Evolutionary conservation across 192 early-diverging fungal species (phyloP).

Genomic region (Coemansia sp.): DNA sequence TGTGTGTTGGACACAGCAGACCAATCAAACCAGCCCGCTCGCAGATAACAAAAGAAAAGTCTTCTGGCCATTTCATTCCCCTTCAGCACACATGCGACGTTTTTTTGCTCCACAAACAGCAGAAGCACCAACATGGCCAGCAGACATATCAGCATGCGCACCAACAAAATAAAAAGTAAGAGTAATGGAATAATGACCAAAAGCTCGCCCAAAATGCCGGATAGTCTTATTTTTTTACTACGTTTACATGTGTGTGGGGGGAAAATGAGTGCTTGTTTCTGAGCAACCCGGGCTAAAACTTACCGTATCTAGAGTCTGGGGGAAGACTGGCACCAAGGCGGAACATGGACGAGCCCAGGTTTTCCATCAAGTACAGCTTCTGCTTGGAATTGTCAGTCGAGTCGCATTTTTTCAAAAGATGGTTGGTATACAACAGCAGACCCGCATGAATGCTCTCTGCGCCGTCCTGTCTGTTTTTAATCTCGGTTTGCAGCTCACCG

Average conservation of each 20-base stretch:
- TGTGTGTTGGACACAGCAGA: too few relatives aligned
- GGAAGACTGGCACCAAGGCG: constrained; percentile 59
- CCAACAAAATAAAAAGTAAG: background rate
- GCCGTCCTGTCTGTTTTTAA: constrained; percentile 62
- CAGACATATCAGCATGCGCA: background rate
- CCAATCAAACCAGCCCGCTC: background rate
- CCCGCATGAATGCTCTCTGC: constrained; percentile 65
- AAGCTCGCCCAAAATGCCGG: too few relatives aligned
- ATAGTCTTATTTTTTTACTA: too few relatives aligned
- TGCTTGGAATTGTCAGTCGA: constrained; percentile 62
- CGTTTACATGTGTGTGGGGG: too few relatives aligned
- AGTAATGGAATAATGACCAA: background rate
- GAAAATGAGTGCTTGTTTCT: background rate
- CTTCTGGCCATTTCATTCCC: background rate
- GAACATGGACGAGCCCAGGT: constrained; percentile 66
- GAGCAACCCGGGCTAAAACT: constrained; percentile 4
- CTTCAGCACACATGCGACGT: background rate
- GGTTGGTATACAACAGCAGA: constrained; percentile 51
- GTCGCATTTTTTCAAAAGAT: constrained; percentile 67
- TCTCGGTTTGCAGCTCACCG: constrained; percentile 72
- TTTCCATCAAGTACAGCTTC: constrained; percentile 65
- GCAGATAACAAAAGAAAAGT: background rate
- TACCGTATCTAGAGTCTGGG: constrained; percentile 54
- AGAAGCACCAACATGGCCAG: background rate
- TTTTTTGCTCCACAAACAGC: background rate